Evolutionary conservation across 208 protist species (phyloP), one percentile per base, ranked within the genome.

Genomic region (Porcisia hertigi): DNA sequence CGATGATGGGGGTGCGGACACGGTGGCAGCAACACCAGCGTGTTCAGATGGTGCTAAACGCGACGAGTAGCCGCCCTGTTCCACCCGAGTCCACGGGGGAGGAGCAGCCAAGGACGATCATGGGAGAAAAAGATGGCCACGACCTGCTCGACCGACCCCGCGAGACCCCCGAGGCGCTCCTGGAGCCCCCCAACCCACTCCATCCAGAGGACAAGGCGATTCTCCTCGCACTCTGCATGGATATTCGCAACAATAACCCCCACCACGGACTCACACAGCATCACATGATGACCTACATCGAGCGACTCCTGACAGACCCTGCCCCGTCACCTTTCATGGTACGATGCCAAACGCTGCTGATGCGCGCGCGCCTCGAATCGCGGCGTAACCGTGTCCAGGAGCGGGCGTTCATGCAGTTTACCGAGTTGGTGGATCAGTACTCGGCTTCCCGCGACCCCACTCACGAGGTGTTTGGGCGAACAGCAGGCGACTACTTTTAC

Each of bases 171-270:
- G 89, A 93, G 20, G 67, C 80, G 12, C 58, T 57, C 3, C 76
- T 85, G 14, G 41, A 81, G 43, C 16, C 81, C 23, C 70, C 92
- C 36, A 71, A 83, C 18, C 85, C 92, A 9, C 86, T 98, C 2
- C 89, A 95, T 55, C 91, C 91, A 3, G 69, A 92, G 23, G 93
- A 98, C 82, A 94, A 95, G 82, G 92, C 93, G 1, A 89, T 98
- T 59, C 70, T 98, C 23, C 86, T 98, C 25, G 89, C 92, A 7
- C 75, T 98, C 34, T 97, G 93, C 80, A 82, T 84, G 55, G 88
- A 98, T 66, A 93, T 98, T 41, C 86, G 86, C 52, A 96, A 97
- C 81, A 88, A 86, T 47, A 98, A 98, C 78, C 96, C 96, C 18
- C 66, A 92, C 73, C 79, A 97, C 81, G 93, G 94, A 59, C 89